Base-by-base conservation (phyloP, 805 yeast genomes). In the Wickerhamiella galacta region DNA sequence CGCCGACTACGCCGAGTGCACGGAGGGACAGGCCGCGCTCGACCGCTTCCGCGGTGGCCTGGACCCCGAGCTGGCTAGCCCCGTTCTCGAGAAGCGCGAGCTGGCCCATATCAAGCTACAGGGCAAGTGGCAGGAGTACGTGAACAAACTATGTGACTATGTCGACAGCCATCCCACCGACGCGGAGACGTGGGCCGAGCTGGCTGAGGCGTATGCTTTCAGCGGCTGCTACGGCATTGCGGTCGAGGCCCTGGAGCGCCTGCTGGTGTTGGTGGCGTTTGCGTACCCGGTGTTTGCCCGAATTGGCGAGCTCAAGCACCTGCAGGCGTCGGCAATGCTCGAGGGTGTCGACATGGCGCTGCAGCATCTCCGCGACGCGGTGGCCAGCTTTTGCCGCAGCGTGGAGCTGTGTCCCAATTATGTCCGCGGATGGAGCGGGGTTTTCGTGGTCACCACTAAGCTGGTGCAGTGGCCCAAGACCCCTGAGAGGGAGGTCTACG, bases 331-430 rank as follows among this genome's bases (percentile, higher is more conserved):
- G 3, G 25, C 28, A 12, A 17, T 39, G 15, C 28, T 32, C 3
- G 38, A 39, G 10, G 44, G 46, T 9, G 30, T 39, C 25, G 35
- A 32, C 3, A 38, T n/a, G 3, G 41, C 49, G 1, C 31, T 37
- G 31, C 44, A 36, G 28, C 37, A 41, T 22, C 38, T 51, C 15
- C 26, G 25, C 5, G 51, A 41, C 31, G 33, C 38, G 14, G 29
- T 28, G 16, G 60, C 72, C 43, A 65, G 70, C 46, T 77, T 68
- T 41, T 55, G 75, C 34, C 67, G 92, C 42, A 57, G 83, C 6
- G 72, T 82, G 4, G 96, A 90, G 52, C 59, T 85, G 24, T 73
- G 81, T 45, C 77, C 75, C 28, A 58, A 61, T 20, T 77, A 70
- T 49, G 54, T 68, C 15, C 64, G 81, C 41, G 77, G 81, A 11